These are phyloP conservation scores for Yamadazyma triangularis DNA, from an alignment of 1,139 yeast species.

Conservation along the genomic window DNA sequence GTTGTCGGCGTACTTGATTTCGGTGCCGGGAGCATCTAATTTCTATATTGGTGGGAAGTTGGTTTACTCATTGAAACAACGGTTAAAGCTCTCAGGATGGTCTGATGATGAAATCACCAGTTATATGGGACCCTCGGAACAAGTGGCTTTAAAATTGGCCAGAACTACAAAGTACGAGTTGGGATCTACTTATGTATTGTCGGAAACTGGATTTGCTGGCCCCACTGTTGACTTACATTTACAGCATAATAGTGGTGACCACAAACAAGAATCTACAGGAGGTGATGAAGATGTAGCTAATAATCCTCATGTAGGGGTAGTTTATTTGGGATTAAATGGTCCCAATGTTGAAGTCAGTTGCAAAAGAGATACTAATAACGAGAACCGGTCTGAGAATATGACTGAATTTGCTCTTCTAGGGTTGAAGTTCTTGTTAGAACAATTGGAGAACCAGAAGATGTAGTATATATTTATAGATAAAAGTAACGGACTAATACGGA, in stretches of 20 bases:
- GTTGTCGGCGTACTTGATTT: slow-evolving; percentile 71
- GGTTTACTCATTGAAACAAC: slow-evolving; percentile 70
- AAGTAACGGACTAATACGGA: background rate
- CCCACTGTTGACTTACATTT: slow-evolving; percentile 51
- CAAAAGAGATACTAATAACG: slow-evolving; percentile 39
- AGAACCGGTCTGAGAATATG: slow-evolving; percentile 65
- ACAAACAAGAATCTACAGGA: slow-evolving; percentile 8
- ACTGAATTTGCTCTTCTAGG: slow-evolving; percentile 67
- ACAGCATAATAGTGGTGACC: slow-evolving; percentile 8
- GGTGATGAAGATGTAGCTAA: too few relatives aligned
- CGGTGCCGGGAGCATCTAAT: slow-evolving; percentile 80
- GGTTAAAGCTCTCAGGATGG: slow-evolving; percentile 79
- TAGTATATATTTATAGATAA: too few relatives aligned
- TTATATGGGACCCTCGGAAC: slow-evolving; percentile 80
- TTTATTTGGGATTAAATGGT: slow-evolving; percentile 67
- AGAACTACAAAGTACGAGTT: slow-evolving; percentile 74
- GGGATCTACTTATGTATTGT: slow-evolving; percentile 75
- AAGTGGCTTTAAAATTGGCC: slow-evolving; percentile 71
- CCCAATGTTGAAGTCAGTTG: slow-evolving; percentile 56
- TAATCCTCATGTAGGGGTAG: slow-evolving; percentile 53
- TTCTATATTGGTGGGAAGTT: slow-evolving; percentile 83
- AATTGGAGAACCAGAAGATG: slow-evolving; percentile 17
- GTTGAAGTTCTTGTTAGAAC: slow-evolving; percentile 52
- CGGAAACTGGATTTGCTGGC: slow-evolving; percentile 88
- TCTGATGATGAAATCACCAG: slow-evolving; percentile 58